Evolutionary conservation across 1,284 basidiomycete species (phyloP).

Genomic region (Amylostereum areolatum): DNA sequence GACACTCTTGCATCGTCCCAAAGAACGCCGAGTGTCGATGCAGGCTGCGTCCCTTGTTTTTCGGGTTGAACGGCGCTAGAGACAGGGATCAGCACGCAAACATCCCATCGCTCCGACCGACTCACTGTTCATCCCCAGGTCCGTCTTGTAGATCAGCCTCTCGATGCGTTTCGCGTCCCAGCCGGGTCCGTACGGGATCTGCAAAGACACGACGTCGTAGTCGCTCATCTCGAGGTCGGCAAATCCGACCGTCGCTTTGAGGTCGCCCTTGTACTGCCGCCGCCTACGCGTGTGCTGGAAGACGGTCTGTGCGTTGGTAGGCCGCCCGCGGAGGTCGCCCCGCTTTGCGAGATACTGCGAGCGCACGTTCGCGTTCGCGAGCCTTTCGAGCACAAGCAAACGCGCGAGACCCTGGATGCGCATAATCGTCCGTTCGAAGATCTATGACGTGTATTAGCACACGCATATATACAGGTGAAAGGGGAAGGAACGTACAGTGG

Average conservation of each 20-base stretch:
- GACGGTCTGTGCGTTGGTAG: slow-evolving; percentile 21
- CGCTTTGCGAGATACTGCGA: slow-evolving; percentile 38
- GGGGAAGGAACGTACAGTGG: slow-evolving; percentile 34
- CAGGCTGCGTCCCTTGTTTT: no score
- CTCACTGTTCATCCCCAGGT: slow-evolving; percentile 55
- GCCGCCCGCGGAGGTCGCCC: slow-evolving; percentile 42
- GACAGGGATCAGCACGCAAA: no score
- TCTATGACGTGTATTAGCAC: slow-evolving; percentile 33
- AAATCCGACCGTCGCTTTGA: slow-evolving; percentile 38
- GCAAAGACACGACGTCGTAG: slow-evolving; percentile 50
- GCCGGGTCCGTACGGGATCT: slow-evolving; percentile 58
- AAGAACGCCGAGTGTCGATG: no score
- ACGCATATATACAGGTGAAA: not conserved
- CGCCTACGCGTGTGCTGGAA: no score
- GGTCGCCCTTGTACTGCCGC: slow-evolving; percentile 41
- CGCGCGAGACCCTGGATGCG: slow-evolving; percentile 52
- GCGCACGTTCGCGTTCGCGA: slow-evolving; percentile 36
- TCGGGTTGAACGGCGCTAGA: no score
- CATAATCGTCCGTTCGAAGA: slow-evolving; percentile 50
- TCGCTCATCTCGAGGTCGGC: slow-evolving; percentile 50
- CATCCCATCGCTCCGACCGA: not conserved
- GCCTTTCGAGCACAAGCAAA: slow-evolving; percentile 51
- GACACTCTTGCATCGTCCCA: no score
- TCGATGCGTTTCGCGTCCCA: slow-evolving; percentile 55
- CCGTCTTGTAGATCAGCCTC: slow-evolving; percentile 51